phyloP scores from a whole-genome alignment of 2,329 filamentous ascomycete species.

The Alternaria sp. region DNA sequence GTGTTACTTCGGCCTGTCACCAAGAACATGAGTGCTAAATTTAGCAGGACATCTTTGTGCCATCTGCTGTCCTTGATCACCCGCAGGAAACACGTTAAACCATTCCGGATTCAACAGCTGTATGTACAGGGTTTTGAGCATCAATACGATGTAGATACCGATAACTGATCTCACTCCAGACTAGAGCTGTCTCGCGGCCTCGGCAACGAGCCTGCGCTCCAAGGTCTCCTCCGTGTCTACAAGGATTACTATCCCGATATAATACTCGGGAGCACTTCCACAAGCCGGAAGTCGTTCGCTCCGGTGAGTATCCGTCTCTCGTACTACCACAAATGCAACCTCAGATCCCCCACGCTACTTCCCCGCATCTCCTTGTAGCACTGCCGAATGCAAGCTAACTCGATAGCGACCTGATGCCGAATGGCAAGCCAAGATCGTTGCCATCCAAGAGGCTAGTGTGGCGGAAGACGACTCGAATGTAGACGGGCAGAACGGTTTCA shows the following conservation, averaged over 20 bases:
- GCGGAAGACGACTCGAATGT: conserved; percentile 49
- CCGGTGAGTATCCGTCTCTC: conserved; percentile 43
- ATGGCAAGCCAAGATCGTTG: conserved; percentile 73
- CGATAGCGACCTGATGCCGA: conserved; percentile 70
- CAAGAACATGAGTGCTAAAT: conserved; percentile 27
- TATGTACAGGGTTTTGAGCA: conserved; percentile 18
- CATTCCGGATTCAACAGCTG: conserved; percentile 80
- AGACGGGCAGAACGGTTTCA: conserved; percentile 63
- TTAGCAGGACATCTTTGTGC: conserved; percentile 61
- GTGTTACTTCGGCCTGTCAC: conserved; percentile 22
- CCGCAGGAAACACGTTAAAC: conserved; percentile 80
- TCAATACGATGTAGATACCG: not conserved
- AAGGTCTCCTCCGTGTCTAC: conserved; percentile 79
- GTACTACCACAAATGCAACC: conserved; percentile 21
- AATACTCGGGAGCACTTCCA: conserved; percentile 72
- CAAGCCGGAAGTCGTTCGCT: conserved; percentile 47
- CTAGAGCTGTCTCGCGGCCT: conserved; percentile 58
- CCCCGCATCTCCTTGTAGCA: conserved; percentile 23
- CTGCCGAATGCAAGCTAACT: conserved; percentile 29
- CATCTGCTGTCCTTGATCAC: conserved; percentile 82
- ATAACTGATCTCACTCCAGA: conserved; percentile 36
- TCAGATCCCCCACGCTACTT: conserved; percentile 9
- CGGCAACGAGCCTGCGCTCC: conserved; percentile 73
- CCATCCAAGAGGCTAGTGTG: conserved; percentile 67
- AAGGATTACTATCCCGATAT: conserved; percentile 93